Conservation (phyloP, 768 basidiomycete species). For the Mycena sanguinolenta region DNA sequence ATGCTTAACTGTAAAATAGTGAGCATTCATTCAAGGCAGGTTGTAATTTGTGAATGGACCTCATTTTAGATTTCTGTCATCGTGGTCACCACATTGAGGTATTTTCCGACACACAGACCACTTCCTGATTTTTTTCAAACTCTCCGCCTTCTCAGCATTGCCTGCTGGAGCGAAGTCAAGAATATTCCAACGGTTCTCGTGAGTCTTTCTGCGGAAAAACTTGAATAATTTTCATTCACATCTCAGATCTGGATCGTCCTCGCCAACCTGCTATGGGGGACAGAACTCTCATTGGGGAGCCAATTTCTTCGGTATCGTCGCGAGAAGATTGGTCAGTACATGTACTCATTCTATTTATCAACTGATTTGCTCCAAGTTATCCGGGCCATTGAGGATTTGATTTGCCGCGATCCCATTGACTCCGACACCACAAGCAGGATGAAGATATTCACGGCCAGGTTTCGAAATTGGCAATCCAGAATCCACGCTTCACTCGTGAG, state of each 20-base stretch:
- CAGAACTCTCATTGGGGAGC: not conserved
- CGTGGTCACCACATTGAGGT: not conserved
- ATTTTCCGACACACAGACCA: not conserved
- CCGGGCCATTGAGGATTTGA: not conserved
- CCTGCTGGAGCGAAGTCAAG: not conserved
- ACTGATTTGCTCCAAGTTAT: not conserved
- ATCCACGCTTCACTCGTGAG: not conserved
- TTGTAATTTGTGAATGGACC: not conserved
- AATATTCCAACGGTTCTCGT: not conserved
- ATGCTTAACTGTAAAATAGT: not conserved
- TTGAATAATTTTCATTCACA: not conserved
- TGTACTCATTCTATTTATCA: not conserved
- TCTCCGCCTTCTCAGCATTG: not conserved
- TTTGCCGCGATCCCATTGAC: not conserved
- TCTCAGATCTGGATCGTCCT: not conserved
- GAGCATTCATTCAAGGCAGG: not conserved
- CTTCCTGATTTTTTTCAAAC: not conserved
- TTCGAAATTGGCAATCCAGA: not conserved
- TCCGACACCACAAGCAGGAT: not conserved
- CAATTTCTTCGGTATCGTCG: not conserved
- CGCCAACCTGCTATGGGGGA: not conserved
- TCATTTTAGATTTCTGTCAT: not conserved
- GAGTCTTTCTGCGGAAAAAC: not conserved
- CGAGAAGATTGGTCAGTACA: not conserved
- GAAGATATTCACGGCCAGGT: not conserved